Evolutionary conservation across 306 rosid species (phyloP).

Genomic region (Sechiopsis laciniata): DNA sequence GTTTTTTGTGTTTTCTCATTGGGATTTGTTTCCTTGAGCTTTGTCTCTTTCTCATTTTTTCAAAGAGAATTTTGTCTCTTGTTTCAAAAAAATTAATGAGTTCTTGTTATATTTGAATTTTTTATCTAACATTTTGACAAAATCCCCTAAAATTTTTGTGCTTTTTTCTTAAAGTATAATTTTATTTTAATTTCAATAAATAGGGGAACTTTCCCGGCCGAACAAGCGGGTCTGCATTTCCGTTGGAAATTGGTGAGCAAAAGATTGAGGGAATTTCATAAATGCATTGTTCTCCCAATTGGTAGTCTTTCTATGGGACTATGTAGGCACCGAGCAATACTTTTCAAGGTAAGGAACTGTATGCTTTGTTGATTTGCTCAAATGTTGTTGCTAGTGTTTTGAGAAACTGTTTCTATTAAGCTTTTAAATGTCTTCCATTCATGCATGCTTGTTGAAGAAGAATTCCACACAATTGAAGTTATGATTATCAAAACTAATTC

Average conservation of each 20-base stretch:
- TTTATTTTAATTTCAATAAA: slow-evolving; percentile 27
- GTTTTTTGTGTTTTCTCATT: too few relatives aligned
- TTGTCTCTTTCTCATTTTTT: too few relatives aligned
- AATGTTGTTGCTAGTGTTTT: background rate
- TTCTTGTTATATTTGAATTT: too few relatives aligned
- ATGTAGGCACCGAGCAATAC: slow-evolving; percentile 94
- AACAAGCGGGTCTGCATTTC: slow-evolving; percentile 73
- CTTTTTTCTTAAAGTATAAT: slow-evolving; percentile 19
- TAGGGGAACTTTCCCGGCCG: slow-evolving; percentile 75
- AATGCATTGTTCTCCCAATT: slow-evolving; percentile 85
- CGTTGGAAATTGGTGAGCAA: slow-evolving; percentile 80
- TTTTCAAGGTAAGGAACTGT: slow-evolving; percentile 65
- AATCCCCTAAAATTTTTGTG: background rate
- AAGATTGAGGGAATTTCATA: slow-evolving; percentile 61
- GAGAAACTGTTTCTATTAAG: background rate
- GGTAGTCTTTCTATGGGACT: slow-evolving; percentile 81
- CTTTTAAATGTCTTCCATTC: background rate
- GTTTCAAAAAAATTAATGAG: too few relatives aligned
- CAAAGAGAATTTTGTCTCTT: too few relatives aligned
- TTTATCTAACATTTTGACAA: too few relatives aligned
- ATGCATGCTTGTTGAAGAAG: background rate
- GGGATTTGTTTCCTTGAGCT: too few relatives aligned
- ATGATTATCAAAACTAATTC: background rate
- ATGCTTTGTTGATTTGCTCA: slow-evolving; percentile 4
- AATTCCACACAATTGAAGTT: background rate